These are phyloP conservation scores for Pseudopyrenochaeta lycopersici DNA, from an alignment of 2,329 filamentous ascomycete species.

Conservation along the genomic window DNA sequence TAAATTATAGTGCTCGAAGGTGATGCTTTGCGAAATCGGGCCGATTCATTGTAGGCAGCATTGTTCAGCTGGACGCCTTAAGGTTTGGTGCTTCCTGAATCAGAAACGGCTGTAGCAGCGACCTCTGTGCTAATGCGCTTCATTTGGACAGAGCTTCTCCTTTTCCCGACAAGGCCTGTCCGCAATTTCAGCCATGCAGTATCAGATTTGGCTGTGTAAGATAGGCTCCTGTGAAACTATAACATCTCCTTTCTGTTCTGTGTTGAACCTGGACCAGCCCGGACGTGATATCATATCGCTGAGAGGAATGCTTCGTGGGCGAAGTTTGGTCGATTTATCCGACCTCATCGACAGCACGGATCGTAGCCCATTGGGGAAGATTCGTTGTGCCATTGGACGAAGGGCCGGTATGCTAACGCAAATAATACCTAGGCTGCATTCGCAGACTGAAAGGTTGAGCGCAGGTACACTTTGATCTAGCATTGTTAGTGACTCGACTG, in stretches of 20 bases:
- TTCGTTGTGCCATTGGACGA: slow-evolving; percentile 26
- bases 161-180: too few species aligned
- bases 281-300: not conserved
- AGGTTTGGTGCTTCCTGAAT: too few species aligned
- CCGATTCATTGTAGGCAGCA: too few species aligned
- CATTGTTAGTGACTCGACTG: not conserved
- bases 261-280: not conserved
- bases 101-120: not conserved
- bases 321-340: slow-evolving; percentile 2
- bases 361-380: slow-evolving; percentile 26
- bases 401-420: slow-evolving; percentile 39
- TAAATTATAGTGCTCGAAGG: too few species aligned
- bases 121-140: not conserved
- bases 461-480: slow-evolving; percentile 29
- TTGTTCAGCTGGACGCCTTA: not conserved
- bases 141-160: not conserved
- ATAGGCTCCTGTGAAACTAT: not conserved
- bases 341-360: not conserved
- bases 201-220: not conserved
- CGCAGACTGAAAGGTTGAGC: slow-evolving; percentile 37
- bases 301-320: slow-evolving; percentile 4
- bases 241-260: not conserved
- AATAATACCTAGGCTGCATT: slow-evolving; percentile 40
- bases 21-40: too few species aligned
- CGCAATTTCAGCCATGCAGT: not conserved